These are phyloP conservation scores for Punctularia strigosozonata DNA, from an alignment of 768 basidiomycete species.

Conservation along the genomic window DNA sequence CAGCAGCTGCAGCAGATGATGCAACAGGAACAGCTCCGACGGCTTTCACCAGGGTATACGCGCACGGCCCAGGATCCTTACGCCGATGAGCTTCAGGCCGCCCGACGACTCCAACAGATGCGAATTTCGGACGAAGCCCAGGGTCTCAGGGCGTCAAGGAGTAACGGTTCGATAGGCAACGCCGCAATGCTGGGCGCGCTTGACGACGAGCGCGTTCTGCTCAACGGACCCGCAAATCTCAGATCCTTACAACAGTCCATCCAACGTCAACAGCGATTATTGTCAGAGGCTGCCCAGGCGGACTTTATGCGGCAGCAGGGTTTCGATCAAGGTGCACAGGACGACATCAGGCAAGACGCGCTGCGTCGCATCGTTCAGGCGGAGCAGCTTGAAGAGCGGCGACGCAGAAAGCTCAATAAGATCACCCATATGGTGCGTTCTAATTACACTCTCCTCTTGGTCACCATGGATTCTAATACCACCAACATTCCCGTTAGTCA, in stretches of 20 bases:
- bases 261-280: conserved; percentile 62
- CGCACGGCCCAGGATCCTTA: no score
- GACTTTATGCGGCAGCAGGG: conserved; percentile 45
- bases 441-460: neutral
- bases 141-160: conserved; percentile 15
- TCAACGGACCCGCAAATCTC: no score
- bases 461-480: conserved; percentile 4
- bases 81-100: conserved; percentile 38
- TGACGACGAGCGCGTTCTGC: no score
- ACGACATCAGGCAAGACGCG: conserved; percentile 62
- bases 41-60: no score
- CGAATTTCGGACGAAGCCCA: conserved; percentile 38
- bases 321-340: conserved; percentile 35
- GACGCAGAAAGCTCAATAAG: conserved; percentile 71
- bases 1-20: conserved; percentile 13
- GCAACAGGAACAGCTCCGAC: no score
- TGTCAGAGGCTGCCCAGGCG: conserved; percentile 66
- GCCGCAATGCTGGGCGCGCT: no score
- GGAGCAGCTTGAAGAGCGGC: conserved; percentile 77
- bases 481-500: conserved; percentile 36
- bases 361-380: conserved; percentile 87
- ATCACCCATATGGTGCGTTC: conserved; percentile 74
- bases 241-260: conserved; percentile 49
- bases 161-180: conserved; percentile 18
- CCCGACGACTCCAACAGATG: conserved; percentile 27